Conservation (phyloP, 2,329 filamentous ascomycete genomes). For the Claviceps maximensis region DNA sequence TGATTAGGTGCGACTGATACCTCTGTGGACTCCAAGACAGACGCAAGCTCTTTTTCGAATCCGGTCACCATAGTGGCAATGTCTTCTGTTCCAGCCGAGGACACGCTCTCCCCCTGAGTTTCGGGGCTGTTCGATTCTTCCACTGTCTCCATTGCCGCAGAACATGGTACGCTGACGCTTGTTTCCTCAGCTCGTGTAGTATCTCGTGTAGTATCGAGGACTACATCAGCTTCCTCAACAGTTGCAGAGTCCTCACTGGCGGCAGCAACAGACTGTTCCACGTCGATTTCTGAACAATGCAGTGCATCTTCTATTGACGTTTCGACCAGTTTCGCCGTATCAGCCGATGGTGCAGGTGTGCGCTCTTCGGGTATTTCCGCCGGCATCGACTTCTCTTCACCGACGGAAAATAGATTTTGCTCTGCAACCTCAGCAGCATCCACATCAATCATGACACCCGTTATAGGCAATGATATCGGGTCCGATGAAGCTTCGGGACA, state of each 20-base stretch:
- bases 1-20: background rate
- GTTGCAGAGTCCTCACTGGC: background rate
- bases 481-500: background rate
- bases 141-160: background rate
- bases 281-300: background rate
- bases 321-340: background rate
- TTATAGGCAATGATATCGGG: background rate
- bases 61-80: background rate
- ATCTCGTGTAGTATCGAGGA: background rate
- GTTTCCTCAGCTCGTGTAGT: background rate
- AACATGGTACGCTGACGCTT: background rate
- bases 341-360: background rate
- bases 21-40: background rate
- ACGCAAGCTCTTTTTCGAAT: background rate
- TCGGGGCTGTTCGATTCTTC: background rate
- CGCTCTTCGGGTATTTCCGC: background rate
- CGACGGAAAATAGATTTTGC: background rate
- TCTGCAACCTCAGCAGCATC: background rate
- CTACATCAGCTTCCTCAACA: background rate
- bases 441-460: background rate
- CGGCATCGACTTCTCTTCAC: background rate
- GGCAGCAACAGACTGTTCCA: background rate
- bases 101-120: background rate
- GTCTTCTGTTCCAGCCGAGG: background rate
- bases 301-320: background rate